A percentile compares a stretch with the other conserved stretches of the same genome.
Conservation (phyloP, 2,329 filamentous ascomycete genomes). For the Paecilomyces niveus region DNA sequence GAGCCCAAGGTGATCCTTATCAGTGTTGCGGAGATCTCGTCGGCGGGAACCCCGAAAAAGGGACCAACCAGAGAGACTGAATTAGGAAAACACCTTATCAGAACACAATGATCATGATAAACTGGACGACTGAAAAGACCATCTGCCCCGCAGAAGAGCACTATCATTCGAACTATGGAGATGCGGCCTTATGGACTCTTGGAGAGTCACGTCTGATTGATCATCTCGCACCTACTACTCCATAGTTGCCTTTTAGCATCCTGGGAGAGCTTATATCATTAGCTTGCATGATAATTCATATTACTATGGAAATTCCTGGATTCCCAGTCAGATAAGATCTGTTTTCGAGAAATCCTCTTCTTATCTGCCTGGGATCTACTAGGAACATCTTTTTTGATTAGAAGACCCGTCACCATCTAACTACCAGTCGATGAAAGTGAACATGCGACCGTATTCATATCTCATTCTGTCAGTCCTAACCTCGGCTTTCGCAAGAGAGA, state of each 20-base stretch:
- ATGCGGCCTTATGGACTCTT: neutral
- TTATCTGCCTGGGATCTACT: neutral
- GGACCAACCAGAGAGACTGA: neutral
- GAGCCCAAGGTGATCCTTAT: too few relatives aligned
- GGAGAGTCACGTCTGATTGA: neutral
- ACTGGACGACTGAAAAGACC: neutral
- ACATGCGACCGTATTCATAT: neutral
- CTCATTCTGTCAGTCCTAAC: neutral
- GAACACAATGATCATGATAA: neutral
- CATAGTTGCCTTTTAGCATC: neutral
- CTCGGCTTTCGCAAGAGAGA: neutral
- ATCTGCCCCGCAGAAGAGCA: neutral
- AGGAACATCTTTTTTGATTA: too few relatives aligned
- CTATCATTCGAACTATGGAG: neutral
- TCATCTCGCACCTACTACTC: neutral
- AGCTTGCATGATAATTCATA: neutral
- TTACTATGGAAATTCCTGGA: neutral
- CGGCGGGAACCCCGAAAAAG: neutral
- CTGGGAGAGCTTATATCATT: neutral
- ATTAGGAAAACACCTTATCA: neutral
- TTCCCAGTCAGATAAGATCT: neutral
- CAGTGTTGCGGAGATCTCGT: neutral
- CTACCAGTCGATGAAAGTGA: neutral
- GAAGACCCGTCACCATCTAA: neutral
- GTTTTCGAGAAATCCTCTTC: neutral